Base-by-base conservation (phyloP, 768 basidiomycete species). In the Phaeolepiota aurea region DNA sequence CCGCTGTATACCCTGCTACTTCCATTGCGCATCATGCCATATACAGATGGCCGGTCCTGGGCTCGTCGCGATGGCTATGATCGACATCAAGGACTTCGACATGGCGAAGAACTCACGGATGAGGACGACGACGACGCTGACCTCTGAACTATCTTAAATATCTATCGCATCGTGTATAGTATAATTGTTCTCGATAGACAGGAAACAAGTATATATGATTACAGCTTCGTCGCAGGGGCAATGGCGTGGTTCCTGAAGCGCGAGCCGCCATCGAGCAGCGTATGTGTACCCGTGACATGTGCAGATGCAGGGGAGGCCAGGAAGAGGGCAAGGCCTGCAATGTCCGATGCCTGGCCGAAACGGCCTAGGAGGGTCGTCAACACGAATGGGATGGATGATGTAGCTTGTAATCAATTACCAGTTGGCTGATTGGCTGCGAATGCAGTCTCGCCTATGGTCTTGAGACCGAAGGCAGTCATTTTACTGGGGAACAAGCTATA, bases 31-130 rank as follows among this genome's bases (percentile, higher is more conserved):
- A 69, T 86, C 19, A 74, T 75, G 41, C 90, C 94, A 0, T 82
- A 85, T 42, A 86, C 87, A 0, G 84, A 97, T 53, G 96, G 96
- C 2, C 72, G 76, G 43, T 68, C 72, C 0, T 93, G 88, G 89
- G 82, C 79, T 10, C 77, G 87, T 12, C 68, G 71, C 14, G 64
- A 71, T 5, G 89, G 87, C 11, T 74, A 77, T 48, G 69, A 74
- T 31, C 59, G 67, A 13, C 82, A 87, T 47, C 54, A 58, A 2
- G 83, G 85, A 3, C 58, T 92, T 2, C 62, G 71, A n/a, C 67
- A 66, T 21, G 86, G 82, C 13, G 94, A 93, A 43, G 89, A 92
- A 53, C 63, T 97, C 46, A 97, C 94, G 2, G 88, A 91, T 49
- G 91, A 92, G 15, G 79, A 79, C 4, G 77, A 77, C 7, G 74